Base-by-base conservation (phyloP, 192 early-diverging fungal genomes). In the Entomortierella chlamydospora region DNA sequence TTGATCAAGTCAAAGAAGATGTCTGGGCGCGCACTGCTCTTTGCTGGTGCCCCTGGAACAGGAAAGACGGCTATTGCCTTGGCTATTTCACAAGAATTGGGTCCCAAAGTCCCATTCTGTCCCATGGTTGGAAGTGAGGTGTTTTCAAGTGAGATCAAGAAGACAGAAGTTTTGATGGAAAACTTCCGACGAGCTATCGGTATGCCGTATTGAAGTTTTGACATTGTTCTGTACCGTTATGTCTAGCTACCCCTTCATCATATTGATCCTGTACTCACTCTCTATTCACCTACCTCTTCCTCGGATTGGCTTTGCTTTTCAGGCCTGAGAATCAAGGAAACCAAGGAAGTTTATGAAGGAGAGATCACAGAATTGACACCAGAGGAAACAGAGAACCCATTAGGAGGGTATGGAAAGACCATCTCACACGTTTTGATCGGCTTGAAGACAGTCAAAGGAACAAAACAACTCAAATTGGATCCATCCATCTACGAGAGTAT, bases 131-230 rank as follows among this genome's bases (percentile, higher is more conserved):
- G 98, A 45, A 95, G 93, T 83, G 97, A 99, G 81, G 98, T 98
- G 20, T 99, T 94, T 83, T 98, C 96, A 33, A 90, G 92, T 49
- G 98, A 99, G 82, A 94, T 99, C 57, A 99, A 99, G 81, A 99
- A 99, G 86, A 98, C 98, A 0, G 98, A 98, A 79, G 96, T 99
- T n/a, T 87, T 99, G 31, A 99, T 99, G 98, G 96, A 98, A 69
- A 98, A 96, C 89, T 98, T 99, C 84, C 89, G 98, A 50, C 86
- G 97, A 57, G 94, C 98, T 37, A 99, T 99, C 80, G 93, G 92
- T 92, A 68, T 52, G 51, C 29, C 29, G 4, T 61, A 20, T 11
- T 23, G 34, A 7, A 10, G 4, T 10, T 37, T 37, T 4, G 34
- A 4, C 5, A 37, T 10, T 37, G 4, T 37, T 37, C 34, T 37